Evolutionary conservation across 495 filamentous ascomycete species (phyloP), one percentile per base, ranked within the genome.

Genomic region (Tuber aestivum): DNA sequence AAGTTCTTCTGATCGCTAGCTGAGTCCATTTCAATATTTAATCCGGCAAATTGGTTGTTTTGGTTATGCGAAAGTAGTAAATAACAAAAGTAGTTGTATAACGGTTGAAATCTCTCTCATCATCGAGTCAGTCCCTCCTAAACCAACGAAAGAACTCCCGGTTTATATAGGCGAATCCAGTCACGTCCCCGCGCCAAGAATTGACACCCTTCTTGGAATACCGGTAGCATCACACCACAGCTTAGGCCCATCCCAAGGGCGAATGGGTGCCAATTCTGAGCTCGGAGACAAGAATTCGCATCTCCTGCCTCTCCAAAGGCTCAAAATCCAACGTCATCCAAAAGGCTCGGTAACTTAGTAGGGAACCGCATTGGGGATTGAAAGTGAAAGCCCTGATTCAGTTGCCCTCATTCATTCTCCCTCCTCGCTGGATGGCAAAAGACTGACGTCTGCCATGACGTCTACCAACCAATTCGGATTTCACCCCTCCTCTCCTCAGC

Each of bases 1-100:
- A 78, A 74, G 75, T 85, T 75, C 71, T 81, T 81, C 27, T 75
- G 73, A 23, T 79, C 78, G 65, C 16, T 68, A n/a, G 70, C 40
- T 44, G 78, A 40, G 50, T 79, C 77, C 78, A 79, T 79, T 79
- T 10, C 72, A 8, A 21, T 65, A 23, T 20, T 50, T 61, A 18
- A 27, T 45, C 69, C 18, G 41, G 37, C 6, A 35, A 18, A 21
- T n/a, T 61, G 74, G 27, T 42, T 38, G 41, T 27, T 48, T 32
- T 48, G 20, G 45, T 37, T 38, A 20, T 79, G 72, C 70, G 32
- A 70, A 48, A 40, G 42, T 0, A 50, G 61, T 75, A 21, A 20
- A 61, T 14, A 27, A 23, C n/a, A 14, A 10, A 35, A 5, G 32
- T 4, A 2, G 50, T 61, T 3, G 23, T 14, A 23, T 27, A n/a